Base-by-base conservation (phyloP, 768 basidiomycete genomes). In the Macrocybe gigantea region DNA sequence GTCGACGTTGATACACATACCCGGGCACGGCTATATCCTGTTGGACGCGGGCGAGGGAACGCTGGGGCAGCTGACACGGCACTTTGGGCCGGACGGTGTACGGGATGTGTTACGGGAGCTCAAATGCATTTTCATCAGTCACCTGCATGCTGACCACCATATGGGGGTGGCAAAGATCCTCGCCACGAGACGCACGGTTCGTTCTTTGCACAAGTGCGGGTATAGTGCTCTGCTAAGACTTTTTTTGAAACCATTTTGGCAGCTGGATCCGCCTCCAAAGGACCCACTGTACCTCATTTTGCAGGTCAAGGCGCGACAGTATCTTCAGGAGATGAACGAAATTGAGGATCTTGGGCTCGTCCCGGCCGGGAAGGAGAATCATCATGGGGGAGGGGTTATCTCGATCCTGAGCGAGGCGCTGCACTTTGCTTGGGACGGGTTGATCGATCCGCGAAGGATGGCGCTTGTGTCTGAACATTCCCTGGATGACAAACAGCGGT, bases 111-210 rank as follows among this genome's bases (percentile, higher is more conserved):
- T 93, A 44, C 69, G 82, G n/a, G 70, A 85, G 43, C 63, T 93
- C 9, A 85, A 79, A 56, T 82, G 88, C 59, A 75, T 98, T 34
- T 96, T 84, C 62, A 72, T 95, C 50, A 92, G 88, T 51, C 95
- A 98, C 61, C 77, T 87, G 55, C 95, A 96, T 58, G 94, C 78
- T 0, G 95, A 97, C 59, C 95, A 97, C 63, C 94, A 96, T 60
- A 76, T 86, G 36, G 94, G 95, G 6, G 62, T 94, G 33, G 74
- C 83, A 0, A 80, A 82, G 49, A 67, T 98, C 6, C 70, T 98
- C 12, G 70, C 79, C 0, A 79, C 83, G 68, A 76, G 95, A 47
- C 75, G 73, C 45, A 68, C 71, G 65, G 94, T 92, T 50, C 9
- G 59, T 52, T 15, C 29, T 37, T 47, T 9, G 14, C 15, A 5